Evolutionary conservation across 2,329 filamentous ascomycete genomes (phyloP).

Genomic region (Ophiostoma populinum): DNA sequence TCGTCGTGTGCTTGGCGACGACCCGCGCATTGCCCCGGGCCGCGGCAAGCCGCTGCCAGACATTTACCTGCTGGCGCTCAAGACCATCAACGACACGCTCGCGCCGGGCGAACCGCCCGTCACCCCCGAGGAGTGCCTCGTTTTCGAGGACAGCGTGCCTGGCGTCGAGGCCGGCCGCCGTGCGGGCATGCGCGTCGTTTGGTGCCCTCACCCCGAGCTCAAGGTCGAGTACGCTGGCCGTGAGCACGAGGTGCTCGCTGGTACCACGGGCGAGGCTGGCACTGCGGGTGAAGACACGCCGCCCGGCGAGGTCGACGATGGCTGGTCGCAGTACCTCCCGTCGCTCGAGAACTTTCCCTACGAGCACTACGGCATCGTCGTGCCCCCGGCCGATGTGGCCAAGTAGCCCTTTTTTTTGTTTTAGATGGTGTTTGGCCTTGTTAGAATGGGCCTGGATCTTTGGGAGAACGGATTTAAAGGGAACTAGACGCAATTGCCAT

Average conservation of each 20-base stretch:
- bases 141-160: constrained; percentile 90
- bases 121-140: constrained; percentile 71
- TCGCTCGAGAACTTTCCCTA: constrained; percentile 39
- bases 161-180: constrained; percentile 81
- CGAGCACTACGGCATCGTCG: constrained; percentile 38
- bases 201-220: constrained; percentile 73
- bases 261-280: constrained; percentile 53
- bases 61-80: constrained; percentile 77
- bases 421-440: too few species aligned
- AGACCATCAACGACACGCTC: constrained; percentile 65
- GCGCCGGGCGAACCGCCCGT: constrained; percentile 46
- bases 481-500: too few species aligned
- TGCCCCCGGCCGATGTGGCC: constrained; percentile 27
- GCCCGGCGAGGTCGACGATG: constrained; percentile 39
- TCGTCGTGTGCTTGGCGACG: constrained; percentile 74
- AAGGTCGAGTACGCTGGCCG: constrained; percentile 58
- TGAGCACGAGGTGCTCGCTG: constrained; percentile 70
- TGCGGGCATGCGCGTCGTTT: constrained; percentile 87
- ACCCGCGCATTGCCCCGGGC: constrained; percentile 56
- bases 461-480: too few species aligned
- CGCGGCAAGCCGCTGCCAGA: constrained; percentile 90
- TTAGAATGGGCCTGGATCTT: too few species aligned
- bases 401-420: constrained; percentile 23
- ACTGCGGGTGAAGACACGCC: constrained; percentile 32
- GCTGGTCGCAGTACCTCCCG: constrained; percentile 39